A percentile compares a stretch with the other conserved stretches of the same genome.
Evolutionary conservation across 495 filamentous ascomycete genomes (phyloP).

Genomic region (Mytilinidion resinicola): DNA sequence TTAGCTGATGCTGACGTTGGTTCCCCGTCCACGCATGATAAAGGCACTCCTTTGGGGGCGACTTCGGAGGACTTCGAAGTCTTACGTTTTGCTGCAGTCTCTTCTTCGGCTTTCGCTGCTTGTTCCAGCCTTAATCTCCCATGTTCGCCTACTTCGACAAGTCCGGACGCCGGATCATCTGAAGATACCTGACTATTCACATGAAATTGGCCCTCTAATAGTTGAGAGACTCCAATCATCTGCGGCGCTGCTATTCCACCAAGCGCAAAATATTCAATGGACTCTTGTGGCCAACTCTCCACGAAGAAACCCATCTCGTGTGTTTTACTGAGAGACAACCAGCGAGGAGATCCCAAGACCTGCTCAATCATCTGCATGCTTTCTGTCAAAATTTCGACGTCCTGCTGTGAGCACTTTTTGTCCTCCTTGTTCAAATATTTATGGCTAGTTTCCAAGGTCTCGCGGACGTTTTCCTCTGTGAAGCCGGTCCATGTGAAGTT

Average conservation of each 20-base stretch:
- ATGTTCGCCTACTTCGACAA: slow-evolving; percentile 43
- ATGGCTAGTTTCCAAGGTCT: slow-evolving; percentile 55
- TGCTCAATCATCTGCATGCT: slow-evolving; percentile 57
- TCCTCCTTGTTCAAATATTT: slow-evolving; percentile 55
- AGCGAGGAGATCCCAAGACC: slow-evolving; percentile 54
- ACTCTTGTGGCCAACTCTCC: slow-evolving; percentile 48
- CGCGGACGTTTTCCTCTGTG: slow-evolving; percentile 52
- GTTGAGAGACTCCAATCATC: slow-evolving; percentile 49
- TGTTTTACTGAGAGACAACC: slow-evolving; percentile 56
- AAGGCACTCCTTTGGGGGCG: slow-evolving; percentile 32
- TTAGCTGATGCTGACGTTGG: slow-evolving; percentile 7
- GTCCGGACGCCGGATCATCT: slow-evolving; percentile 45
- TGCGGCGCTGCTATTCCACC: slow-evolving; percentile 34
- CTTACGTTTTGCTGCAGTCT: slow-evolving; percentile 5
- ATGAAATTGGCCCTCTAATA: slow-evolving; percentile 52
- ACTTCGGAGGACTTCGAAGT: slow-evolving; percentile 9
- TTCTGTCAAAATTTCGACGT: slow-evolving; percentile 52
- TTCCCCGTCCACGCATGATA: slow-evolving; percentile 16
- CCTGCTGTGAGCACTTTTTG: slow-evolving; percentile 48
- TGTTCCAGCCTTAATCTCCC: slow-evolving; percentile 10
- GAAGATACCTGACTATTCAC: slow-evolving; percentile 49
- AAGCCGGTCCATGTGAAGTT: slow-evolving; percentile 87
- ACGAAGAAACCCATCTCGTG: slow-evolving; percentile 76
- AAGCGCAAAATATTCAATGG: slow-evolving; percentile 58
- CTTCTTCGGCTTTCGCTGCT: slow-evolving; percentile 8